Conservation (phyloP, 352 stramenopile species). For the Phytopythium mirpurense region DNA sequence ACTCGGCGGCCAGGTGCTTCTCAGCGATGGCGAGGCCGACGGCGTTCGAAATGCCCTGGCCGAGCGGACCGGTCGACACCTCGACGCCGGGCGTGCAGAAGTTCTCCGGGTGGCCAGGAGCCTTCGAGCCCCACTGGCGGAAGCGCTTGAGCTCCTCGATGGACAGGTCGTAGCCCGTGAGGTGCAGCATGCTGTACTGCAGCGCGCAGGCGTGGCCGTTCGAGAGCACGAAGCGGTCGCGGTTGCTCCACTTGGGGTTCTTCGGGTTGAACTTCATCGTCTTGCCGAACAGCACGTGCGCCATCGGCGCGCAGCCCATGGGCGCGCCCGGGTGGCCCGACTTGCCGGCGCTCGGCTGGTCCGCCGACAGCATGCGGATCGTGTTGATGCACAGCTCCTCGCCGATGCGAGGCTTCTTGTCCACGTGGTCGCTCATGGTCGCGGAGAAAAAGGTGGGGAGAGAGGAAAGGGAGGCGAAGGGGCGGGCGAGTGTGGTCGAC, state of each 20-base stretch:
- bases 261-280: constrained; percentile 86
- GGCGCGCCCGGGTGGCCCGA: constrained; percentile 96
- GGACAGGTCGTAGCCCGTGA: constrained; percentile 93
- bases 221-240: constrained; percentile 98
- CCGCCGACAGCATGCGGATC: constrained; percentile 95
- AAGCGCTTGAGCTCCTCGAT: constrained; percentile 98
- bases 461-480: constrained; percentile 3
- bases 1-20: constrained; percentile 96
- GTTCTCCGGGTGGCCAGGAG: constrained; percentile 98
- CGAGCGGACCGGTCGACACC: constrained; percentile 96
- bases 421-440: constrained; percentile 68
- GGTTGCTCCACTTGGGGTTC: constrained; percentile 90
- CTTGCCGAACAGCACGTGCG: constrained; percentile 95
- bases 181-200: constrained; percentile 99
- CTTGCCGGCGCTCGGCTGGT: constrained; percentile 97
- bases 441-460: constrained; percentile 5
- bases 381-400: constrained; percentile 96
- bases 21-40: constrained; percentile 97
- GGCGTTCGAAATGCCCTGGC: constrained; percentile 97
- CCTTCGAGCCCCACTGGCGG: constrained; percentile 93
- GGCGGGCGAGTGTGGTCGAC: constrained; percentile 23
- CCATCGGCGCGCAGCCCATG: constrained; percentile 99
- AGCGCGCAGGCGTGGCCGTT: constrained; percentile 99
- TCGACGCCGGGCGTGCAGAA: constrained; percentile 94
- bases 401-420: constrained; percentile 77